Base-by-base conservation (phyloP, 495 filamentous ascomycete species). In the Cairneyella variabilis region DNA sequence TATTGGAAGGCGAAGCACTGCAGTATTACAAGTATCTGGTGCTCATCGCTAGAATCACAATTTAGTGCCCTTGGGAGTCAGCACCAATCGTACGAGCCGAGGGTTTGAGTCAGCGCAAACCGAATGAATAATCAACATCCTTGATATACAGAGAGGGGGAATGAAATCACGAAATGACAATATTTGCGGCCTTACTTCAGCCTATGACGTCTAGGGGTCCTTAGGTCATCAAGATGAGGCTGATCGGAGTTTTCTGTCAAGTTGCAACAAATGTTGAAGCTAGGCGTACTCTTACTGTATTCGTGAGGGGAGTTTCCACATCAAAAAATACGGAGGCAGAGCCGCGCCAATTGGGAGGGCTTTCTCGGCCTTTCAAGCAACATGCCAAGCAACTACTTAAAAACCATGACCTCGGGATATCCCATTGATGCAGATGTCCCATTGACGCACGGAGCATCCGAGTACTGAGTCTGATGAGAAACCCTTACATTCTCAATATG, bases 181-280 rank as follows among this genome's bases (percentile, higher is more conserved):
- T 16, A 9, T 27, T 27, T 47, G 1, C 44, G 44, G 44, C 44
- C 44, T n/a, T 47, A 34, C 27, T 40, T 6, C 17, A n/a, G 6
- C 37, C 37, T 32, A 34, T 47, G 44, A 47, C 44, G 44, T 47
- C 44, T 30, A 30, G 11, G 43, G 22, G 18, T n/a, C 23, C 27
- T 18, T 3, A 17, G 44, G 11, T n/a, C n/a, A n/a, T 9, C 36
- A 38, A 41, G 11, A 6, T 41, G 38, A 41, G 38, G 38, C 38
- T 41, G 17, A n/a, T n/a, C n/a, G n/a, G n/a, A n/a, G n/a, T n/a
- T 8, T 8, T 8, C 30, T 8, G 30, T 14, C 14, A 8, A 34
- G 30, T 8, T 8, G 14, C 14, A 34, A 8, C 30, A 8, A 34
- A 34, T 8, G 8, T 34, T 34, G 30, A 34, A 14, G 8, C 30